Base-by-base conservation (phyloP, 1,284 basidiomycete species). In the Tilletia walkeri region DNA sequence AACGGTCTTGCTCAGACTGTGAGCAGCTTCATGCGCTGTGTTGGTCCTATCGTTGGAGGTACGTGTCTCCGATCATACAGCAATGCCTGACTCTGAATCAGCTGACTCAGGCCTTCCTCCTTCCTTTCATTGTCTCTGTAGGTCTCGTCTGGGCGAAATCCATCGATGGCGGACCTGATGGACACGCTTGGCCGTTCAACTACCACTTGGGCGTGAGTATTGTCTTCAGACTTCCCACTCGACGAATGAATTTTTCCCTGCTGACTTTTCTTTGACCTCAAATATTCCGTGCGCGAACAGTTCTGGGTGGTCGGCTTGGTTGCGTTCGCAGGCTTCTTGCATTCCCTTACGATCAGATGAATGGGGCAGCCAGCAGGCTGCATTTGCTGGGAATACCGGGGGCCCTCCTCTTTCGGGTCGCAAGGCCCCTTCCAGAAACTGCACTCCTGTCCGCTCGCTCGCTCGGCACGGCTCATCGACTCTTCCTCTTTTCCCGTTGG, bases 1-100 rank as follows among this genome's bases (percentile, higher is more conserved):
- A 86, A 85, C 67, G 85, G 85, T 0, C 75, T 86, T 34, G 85
- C 85, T 0, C 85, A 86, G 73, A 84, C 84, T 0, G 78, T 81
- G 16, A 81, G 81, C 41, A 80, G 77, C 6, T 80, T 84, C 0
- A 84, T 85, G 0, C 79, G 85, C 47, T 85, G 84, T 72, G 74
- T 85, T 12, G 85, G 85, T 0, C 81, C 81, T 30, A 77, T 82
- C 54, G 45, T 81, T 4, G 80, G 81, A 3, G 53, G 67, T 45
- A 16, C 14, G 39, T 56, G 10, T 16, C 48, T 16, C 20, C 66
- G 65, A 30, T 18, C 65, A 30, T 2, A 30, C 2, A 30, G 24
- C 24, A 2, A 30, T 30, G 2, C 2, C 2, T 30, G 24, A 2
- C 24, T 30, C 24, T 30, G 24, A 30, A 30, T 30, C 24, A 66